These are phyloP conservation scores for Neopestalotiopsis rosae DNA, from an alignment of 2,329 filamentous ascomycete species.

Conservation along the genomic window DNA sequence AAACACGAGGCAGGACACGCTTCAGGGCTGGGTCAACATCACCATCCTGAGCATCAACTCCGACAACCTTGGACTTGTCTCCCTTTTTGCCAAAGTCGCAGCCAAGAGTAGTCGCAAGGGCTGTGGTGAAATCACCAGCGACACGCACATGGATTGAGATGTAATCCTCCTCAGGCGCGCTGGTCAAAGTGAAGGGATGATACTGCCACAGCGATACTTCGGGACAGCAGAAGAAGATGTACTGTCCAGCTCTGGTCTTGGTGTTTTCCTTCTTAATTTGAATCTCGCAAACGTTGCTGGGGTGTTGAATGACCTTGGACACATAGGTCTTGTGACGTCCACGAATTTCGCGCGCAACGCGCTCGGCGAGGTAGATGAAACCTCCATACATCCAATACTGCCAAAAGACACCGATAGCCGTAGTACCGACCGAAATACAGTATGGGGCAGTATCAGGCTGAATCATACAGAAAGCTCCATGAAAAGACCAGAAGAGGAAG, in stretches of 20 bases:
- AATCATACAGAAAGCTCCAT: slow-evolving; percentile 91
- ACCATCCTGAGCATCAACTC: slow-evolving; percentile 63
- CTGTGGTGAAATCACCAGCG: slow-evolving; percentile 81
- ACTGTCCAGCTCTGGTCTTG: slow-evolving; percentile 81
- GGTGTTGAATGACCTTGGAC: slow-evolving; percentile 88
- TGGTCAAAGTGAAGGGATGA: slow-evolving; percentile 85
- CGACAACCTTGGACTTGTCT: slow-evolving; percentile 70
- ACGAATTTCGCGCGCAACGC: slow-evolving; percentile 77
- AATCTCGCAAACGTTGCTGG: slow-evolving; percentile 87
- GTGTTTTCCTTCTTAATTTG: slow-evolving; percentile 92
- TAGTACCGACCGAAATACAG: slow-evolving; percentile 70
- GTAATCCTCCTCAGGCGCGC: slow-evolving; percentile 87
- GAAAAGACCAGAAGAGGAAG: slow-evolving; percentile 90
- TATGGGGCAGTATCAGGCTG: slow-evolving; percentile 82
- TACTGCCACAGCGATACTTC: slow-evolving; percentile 89
- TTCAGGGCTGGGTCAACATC: slow-evolving; percentile 74
- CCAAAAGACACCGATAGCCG: slow-evolving; percentile 80
- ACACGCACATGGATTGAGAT: slow-evolving; percentile 86
- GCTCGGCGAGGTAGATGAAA: slow-evolving; percentile 80
- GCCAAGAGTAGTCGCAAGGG: slow-evolving; percentile 72
- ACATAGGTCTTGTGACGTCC: slow-evolving; percentile 85
- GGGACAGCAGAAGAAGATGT: slow-evolving; percentile 88
- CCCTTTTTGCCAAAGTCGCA: slow-evolving; percentile 71
- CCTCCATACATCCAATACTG: slow-evolving; percentile 89
- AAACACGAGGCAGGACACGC: slow-evolving; percentile 77